Base-by-base conservation (phyloP, 805 yeast species). In the Zygosaccharomyces bailii region DNA sequence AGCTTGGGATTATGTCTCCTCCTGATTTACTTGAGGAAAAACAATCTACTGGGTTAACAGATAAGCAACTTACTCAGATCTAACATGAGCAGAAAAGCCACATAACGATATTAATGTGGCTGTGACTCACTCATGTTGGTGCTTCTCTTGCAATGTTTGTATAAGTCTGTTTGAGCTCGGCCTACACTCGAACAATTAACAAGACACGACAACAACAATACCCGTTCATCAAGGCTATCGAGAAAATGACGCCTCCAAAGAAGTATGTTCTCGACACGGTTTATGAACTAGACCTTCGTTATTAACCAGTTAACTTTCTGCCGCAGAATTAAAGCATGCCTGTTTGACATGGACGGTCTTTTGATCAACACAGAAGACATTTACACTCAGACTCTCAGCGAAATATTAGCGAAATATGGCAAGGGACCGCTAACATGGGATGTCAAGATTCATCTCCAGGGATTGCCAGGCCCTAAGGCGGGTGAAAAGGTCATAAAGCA, bases 401-500 rank as follows among this genome's bases (percentile, higher is more conserved):
- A 79, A 43, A 65, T 86, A 2, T 71, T 93, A 19, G 77, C 79
- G 10, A 69, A 72, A 43, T 84, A 78, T 58, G 86, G 84, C 7
- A 85, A 82, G 58, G 95, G 95, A 0, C 83, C 86, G 2, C 73
- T 85, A 51, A 83, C 93, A 0, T 91, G 98, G 97, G 95, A 86
- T 51, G 77, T 90, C 39, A 93, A 93, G 66, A 73, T 88, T 49
- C 75, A 83, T 51, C 68, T 93, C 20, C 98, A 93, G 69, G 99
- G 99, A 0, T 72, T 87, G 34, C 97, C 98, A 1, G 97, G 96
- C 0, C 75, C 80, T 1, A 83, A 76, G 30, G 86, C 96, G 5
- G 73, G 82, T 11, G 72, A 73, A 42, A 70, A 75, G 31, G 74
- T 90, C 38, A 72, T 93, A 40, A 79, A 83, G 34, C 78, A 81